phyloP scores from a whole-genome alignment of 495 filamentous ascomycete species.

The Trichoderma orchidacearum region DNA sequence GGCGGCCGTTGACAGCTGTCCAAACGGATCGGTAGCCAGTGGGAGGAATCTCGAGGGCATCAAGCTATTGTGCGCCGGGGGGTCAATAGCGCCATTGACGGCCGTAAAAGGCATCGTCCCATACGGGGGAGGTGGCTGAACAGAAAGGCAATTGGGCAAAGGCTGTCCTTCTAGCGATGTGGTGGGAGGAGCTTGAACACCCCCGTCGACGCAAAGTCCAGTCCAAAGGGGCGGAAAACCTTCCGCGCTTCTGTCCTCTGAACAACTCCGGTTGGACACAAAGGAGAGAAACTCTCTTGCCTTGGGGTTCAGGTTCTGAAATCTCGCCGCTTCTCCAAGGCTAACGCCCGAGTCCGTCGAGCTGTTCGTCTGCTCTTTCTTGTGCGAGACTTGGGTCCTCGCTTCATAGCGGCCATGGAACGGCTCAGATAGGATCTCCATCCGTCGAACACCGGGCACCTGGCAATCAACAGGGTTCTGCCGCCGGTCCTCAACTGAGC shows the following conservation, averaged over 20 bases:
- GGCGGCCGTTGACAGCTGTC: background rate
- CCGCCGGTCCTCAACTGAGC: background rate
- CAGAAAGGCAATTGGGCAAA: background rate
- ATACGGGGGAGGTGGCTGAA: background rate
- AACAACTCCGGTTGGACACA: background rate
- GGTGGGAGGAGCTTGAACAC: background rate
- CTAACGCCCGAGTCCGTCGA: background rate
- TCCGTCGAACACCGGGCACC: background rate
- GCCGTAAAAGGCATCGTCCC: background rate
- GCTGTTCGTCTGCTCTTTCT: background rate
- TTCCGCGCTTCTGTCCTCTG: background rate
- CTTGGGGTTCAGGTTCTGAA: constrained; percentile 1
- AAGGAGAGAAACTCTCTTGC: constrained; percentile 5
- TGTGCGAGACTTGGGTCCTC: background rate
- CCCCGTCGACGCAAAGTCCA: background rate
- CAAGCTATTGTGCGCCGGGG: background rate
- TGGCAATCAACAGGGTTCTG: background rate
- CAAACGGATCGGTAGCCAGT: background rate
- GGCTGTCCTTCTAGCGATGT: background rate
- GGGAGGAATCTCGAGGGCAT: background rate
- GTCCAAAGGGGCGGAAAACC: background rate
- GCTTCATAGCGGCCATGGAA: background rate
- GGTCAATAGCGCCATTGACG: background rate
- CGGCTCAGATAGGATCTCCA: background rate
- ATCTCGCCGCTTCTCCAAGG: background rate